Percentiles rank a stretch among this genome's conserved stretches.
Evolutionary conservation across 495 filamentous ascomycete species (phyloP).

Genomic region (Aspergillus conjunctus): DNA sequence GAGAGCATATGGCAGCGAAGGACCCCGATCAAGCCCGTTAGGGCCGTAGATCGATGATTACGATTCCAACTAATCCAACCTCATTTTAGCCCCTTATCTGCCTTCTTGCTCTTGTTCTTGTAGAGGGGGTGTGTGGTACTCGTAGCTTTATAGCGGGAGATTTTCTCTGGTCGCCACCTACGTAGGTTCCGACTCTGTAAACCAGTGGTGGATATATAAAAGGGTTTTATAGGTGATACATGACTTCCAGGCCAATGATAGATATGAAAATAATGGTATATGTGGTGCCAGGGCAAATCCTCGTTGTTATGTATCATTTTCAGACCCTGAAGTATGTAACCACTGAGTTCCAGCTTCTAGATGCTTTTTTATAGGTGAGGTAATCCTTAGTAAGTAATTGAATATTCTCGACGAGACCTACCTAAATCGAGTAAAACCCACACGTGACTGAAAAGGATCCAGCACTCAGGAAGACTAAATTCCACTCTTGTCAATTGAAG

Average conservation of each 20-base stretch:
- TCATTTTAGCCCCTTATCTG: neutral
- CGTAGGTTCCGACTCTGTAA: neutral
- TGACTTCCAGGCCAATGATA: neutral
- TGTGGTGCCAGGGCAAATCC: neutral
- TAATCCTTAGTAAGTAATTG: neutral
- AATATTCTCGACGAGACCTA: neutral
- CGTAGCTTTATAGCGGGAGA: neutral
- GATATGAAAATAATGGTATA: neutral
- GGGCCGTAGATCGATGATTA: neutral
- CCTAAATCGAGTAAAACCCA: neutral
- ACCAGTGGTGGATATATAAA: constrained; percentile 4
- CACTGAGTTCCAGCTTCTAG: no score
- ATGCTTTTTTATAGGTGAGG: no score
- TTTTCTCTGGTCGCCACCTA: constrained; percentile 7
- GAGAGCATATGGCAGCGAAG: constrained; percentile 2
- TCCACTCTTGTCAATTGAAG: no score
- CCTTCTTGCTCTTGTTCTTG: no score
- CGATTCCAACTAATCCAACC: constrained; percentile 4
- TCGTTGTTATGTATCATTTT: neutral
- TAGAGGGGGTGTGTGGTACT: neutral
- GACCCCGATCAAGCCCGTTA: neutral
- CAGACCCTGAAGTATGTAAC: neutral
- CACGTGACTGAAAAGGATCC: constrained; percentile 21
- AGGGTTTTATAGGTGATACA: constrained; percentile 14
- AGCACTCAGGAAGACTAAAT: constrained; percentile 13